Percentiles rank a stretch among this genome's conserved stretches.
phyloP scores from a whole-genome alignment of 2,329 filamentous ascomycete species.

The Pseudogymnoascus sp. region DNA sequence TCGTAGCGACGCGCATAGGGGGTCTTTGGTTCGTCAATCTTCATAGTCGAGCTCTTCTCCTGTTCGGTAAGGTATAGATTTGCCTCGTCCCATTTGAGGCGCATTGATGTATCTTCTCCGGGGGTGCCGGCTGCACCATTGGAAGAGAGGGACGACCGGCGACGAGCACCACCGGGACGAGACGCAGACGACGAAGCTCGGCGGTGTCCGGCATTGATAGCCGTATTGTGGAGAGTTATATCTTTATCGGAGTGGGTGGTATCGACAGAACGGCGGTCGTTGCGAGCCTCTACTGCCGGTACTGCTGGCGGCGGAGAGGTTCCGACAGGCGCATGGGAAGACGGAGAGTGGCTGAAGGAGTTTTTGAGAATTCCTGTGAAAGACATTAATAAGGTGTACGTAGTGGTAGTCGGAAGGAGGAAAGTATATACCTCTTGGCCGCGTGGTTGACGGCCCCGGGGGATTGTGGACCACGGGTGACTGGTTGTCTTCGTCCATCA shows the following conservation, averaged over 20 bases:
- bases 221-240: constrained; percentile 85
- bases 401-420: constrained; percentile 8
- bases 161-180: constrained; percentile 51
- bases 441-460: constrained; percentile 28
- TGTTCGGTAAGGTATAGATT: constrained; percentile 97
- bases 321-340: constrained; percentile 33
- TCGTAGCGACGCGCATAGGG: constrained; percentile 92
- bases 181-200: constrained; percentile 73
- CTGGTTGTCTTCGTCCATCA: constrained; percentile 23
- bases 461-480: constrained; percentile 23
- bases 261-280: constrained; percentile 28
- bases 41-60: constrained; percentile 93
- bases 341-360: constrained; percentile 57
- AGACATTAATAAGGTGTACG: constrained; percentile 11
- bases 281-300: constrained; percentile 27
- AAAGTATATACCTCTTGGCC: constrained; percentile 30
- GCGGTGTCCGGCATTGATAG: constrained; percentile 84
- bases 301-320: constrained; percentile 37
- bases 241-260: constrained; percentile 64
- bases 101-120: constrained; percentile 56
- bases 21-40: constrained; percentile 97
- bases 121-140: constrained; percentile 36
- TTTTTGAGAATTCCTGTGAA: constrained; percentile 91
- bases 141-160: constrained; percentile 52
- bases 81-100: constrained; percentile 96